A percentile compares a stretch with the other conserved stretches of the same genome.
phyloP scores from a whole-genome alignment of 1,139 yeast genomes.

The Hemisphaericaspora lyxosophila region DNA sequence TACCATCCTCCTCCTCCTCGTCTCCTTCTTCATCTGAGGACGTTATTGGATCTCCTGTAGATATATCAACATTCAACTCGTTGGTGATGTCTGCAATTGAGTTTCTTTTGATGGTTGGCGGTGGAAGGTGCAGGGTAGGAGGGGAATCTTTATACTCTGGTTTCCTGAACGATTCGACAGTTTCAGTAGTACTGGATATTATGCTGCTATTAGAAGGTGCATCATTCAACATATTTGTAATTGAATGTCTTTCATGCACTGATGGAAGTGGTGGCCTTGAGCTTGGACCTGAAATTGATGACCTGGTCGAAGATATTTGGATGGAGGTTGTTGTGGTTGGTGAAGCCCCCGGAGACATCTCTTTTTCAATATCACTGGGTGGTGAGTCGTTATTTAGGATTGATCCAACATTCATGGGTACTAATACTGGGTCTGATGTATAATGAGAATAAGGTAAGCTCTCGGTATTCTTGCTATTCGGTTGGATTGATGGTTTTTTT shows the following conservation, averaged over 20 bases:
- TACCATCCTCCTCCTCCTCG: slow-evolving; percentile 1
- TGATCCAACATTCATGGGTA: slow-evolving; percentile 49
- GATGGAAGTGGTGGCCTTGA: slow-evolving; percentile 8
- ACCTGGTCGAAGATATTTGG: slow-evolving; percentile 3
- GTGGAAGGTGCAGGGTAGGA: slow-evolving; percentile 1
- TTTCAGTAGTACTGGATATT: slow-evolving; percentile 8
- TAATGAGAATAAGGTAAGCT: not conserved
- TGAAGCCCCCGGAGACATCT: slow-evolving; percentile 1
- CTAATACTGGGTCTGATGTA: not conserved
- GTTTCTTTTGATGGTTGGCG: slow-evolving; percentile 25
- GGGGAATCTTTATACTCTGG: slow-evolving; percentile 9
- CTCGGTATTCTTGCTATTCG: too few relatives aligned
- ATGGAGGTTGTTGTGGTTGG: slow-evolving; percentile 1
- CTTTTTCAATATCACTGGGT: slow-evolving; percentile 25
- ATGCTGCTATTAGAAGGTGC: slow-evolving; percentile 12
- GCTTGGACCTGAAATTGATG: slow-evolving; percentile 4
- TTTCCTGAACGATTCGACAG: slow-evolving; percentile 9
- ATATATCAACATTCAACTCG: slow-evolving; percentile 42
- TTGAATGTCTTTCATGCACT: slow-evolving; percentile 29
- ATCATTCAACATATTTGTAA: slow-evolving; percentile 30
- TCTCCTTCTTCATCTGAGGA: slow-evolving; percentile 22
- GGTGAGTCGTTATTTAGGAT: slow-evolving; percentile 46
- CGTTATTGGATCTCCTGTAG: slow-evolving; percentile 20
- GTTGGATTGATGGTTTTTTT: slow-evolving; percentile 1
- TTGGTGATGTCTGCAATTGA: slow-evolving; percentile 50